Evolutionary conservation across 495 filamentous ascomycete species (phyloP).

Genomic region (Talaromyces adpressus): DNA sequence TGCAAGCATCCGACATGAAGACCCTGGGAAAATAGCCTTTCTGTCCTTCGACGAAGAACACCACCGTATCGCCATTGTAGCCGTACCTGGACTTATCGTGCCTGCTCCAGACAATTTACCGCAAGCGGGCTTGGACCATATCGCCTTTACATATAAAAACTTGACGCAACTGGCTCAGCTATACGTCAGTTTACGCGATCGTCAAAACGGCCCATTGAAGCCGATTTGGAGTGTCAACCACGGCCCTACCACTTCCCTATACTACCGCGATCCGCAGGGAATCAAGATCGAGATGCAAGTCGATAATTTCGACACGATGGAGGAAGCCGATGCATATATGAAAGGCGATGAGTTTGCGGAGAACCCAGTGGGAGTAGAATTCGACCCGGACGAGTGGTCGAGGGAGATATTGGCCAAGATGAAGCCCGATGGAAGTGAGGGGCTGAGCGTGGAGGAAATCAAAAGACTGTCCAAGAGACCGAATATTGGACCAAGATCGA

Average conservation of each 20-base stretch:
- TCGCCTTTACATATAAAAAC: background rate
- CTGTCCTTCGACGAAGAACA: conserved; percentile 40
- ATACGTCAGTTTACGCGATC: background rate
- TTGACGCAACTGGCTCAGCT: conserved; percentile 9
- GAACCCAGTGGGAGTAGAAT: background rate
- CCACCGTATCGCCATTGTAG: conserved; percentile 36
- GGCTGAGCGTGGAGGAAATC: background rate
- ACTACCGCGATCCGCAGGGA: conserved; percentile 40
- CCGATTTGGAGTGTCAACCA: conserved; percentile 38
- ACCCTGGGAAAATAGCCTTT: conserved; percentile 20
- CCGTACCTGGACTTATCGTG: background rate
- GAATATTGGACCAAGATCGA: background rate
- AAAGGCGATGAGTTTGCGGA: background rate
- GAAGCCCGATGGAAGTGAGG: background rate
- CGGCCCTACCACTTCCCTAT: conserved; percentile 35
- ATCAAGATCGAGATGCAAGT: conserved; percentile 41
- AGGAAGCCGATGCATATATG: conserved; percentile 1
- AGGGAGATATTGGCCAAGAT: background rate
- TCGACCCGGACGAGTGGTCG: conserved; percentile 1
- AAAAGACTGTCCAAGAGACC: background rate
- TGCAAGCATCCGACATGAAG: background rate
- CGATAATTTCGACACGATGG: conserved; percentile 26
- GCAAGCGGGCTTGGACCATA: background rate
- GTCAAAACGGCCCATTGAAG: conserved; percentile 22
- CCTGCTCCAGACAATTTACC: background rate